Base-by-base conservation (phyloP, 768 basidiomycete species). In the Kwoniella sp. region DNA sequence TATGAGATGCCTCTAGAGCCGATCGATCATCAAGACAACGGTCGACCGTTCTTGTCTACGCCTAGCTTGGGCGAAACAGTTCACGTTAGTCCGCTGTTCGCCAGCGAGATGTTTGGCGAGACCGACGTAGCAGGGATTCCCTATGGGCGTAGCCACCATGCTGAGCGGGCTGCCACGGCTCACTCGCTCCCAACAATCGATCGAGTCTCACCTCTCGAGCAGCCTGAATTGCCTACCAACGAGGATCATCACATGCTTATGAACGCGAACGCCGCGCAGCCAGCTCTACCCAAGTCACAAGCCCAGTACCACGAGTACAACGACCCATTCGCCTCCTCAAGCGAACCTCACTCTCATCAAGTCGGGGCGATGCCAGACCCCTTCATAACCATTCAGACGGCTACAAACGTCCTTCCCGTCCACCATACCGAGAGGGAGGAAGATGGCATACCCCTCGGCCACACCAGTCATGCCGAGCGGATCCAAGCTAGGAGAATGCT, bases 361-460 rank as follows among this genome's bases (percentile, higher is more conserved):
- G 47, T 44, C 33, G 70, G 70, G n/a, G 26, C 66, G 9, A 62
- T 74, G 34, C 59, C 63, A 8, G 73, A 74, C 46, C 73, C 73
- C 17, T 74, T 74, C 59, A 60, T 70, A 40, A 71, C 70, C 4
- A 57, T 71, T 23, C 66, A 70, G 37, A 70, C 72, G 7, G 68
- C 64, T 23, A 73, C 70, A 4, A 47, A 61, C 11, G 57, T 66
- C 22, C 36, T 64, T 15, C 46, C 44, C 0, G 17, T 41, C 36
- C 58, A 25, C n/a, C 42, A 33, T 27, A 26, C 40, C 9, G 42
- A 46, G 5, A 38, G 67, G 26, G 27, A 48, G 15, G 66, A 70
- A 45, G 60, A 49, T 38, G 71, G 69, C 2, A 50, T 69, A 0
- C 70, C 72, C 11, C 64, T 73, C 15, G 72, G 68, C 11, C 56